A percentile compares a stretch with the other conserved stretches of the same genome.
These are phyloP conservation scores for Mycena kentingensis DNA, from an alignment of 768 basidiomycete species.

Conservation along the genomic window DNA sequence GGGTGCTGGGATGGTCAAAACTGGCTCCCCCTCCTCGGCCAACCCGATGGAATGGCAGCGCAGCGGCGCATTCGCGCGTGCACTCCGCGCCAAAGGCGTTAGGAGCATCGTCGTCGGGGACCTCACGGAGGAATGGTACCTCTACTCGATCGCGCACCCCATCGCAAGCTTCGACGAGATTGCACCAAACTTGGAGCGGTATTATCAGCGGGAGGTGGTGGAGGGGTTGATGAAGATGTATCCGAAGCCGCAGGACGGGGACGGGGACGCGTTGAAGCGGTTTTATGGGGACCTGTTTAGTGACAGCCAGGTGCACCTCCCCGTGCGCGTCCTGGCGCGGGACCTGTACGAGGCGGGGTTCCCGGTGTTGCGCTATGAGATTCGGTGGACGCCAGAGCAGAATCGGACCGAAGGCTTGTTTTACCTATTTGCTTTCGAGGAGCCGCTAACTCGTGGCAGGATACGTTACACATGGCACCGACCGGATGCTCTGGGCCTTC, in stretches of 20 bases:
- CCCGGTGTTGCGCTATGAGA: conserved; percentile 68
- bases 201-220: conserved; percentile 55
- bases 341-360: conserved; percentile 59
- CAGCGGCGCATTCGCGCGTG: conserved; percentile 56
- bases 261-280: conserved; percentile 46
- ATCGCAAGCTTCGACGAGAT: conserved; percentile 53
- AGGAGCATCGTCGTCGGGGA: conserved; percentile 67
- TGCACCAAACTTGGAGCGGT: conserved; percentile 57
- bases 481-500: conserved; percentile 64
- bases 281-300: conserved; percentile 63
- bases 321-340: conserved; percentile 59
- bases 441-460: conserved; percentile 40
- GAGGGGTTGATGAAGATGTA: conserved; percentile 48
- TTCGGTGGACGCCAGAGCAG: conserved; percentile 70
- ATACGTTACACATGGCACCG: conserved; percentile 71
- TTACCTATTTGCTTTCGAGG: background rate
- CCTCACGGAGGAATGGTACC: conserved; percentile 74
- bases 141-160: conserved; percentile 72
- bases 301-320: conserved; percentile 67
- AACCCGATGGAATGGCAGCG: conserved; percentile 72
- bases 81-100: conserved; percentile 58
- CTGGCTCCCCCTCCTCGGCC: conserved; percentile 55
- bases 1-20: conserved; percentile 60
- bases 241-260: conserved; percentile 39
- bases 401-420: conserved; percentile 52